phyloP scores from a whole-genome alignment of 2,329 filamentous ascomycete genomes.

The Aureobasidium leucospermi region DNA sequence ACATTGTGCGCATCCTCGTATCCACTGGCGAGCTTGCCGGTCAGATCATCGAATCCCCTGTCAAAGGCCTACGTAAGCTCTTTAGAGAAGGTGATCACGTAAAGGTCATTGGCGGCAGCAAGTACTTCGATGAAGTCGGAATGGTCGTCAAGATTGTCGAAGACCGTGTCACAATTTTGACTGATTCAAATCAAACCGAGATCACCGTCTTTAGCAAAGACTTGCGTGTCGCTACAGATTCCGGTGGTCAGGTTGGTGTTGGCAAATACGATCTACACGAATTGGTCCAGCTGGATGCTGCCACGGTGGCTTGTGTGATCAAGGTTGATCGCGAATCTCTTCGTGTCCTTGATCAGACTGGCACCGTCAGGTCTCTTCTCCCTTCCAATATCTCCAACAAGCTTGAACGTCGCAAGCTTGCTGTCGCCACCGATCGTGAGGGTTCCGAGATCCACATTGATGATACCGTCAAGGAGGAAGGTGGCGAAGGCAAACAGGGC shows the following conservation, averaged over 20 bases:
- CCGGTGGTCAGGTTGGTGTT: constrained; percentile 75
- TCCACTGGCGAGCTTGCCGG: constrained; percentile 74
- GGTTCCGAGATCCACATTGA: constrained; percentile 88
- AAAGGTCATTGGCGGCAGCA: constrained; percentile 94
- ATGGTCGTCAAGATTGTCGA: constrained; percentile 93
- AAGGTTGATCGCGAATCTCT: constrained; percentile 93
- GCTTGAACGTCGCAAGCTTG: constrained; percentile 66
- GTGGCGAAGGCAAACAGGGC: constrained; percentile 76
- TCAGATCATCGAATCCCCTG: constrained; percentile 84
- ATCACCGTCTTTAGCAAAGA: constrained; percentile 98
- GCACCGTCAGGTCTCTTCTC: constrained; percentile 71
- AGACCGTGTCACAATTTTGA: constrained; percentile 86
- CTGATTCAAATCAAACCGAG: constrained; percentile 85
- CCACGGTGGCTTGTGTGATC: constrained; percentile 87
- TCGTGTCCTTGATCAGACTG: constrained; percentile 83
- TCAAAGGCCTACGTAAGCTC: constrained; percentile 83
- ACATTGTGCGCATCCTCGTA: constrained; percentile 85
- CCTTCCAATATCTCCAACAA: constrained; percentile 90
- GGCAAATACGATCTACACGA: constrained; percentile 90
- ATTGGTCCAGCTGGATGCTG: constrained; percentile 84
- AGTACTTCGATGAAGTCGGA: constrained; percentile 89
- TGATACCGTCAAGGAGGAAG: constrained; percentile 85
- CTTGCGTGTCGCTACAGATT: constrained; percentile 84
- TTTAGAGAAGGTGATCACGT: constrained; percentile 95
- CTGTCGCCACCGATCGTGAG: constrained; percentile 85